phyloP scores from a whole-genome alignment of 345 rosid species.

The Hypericum androsaemum region DNA sequence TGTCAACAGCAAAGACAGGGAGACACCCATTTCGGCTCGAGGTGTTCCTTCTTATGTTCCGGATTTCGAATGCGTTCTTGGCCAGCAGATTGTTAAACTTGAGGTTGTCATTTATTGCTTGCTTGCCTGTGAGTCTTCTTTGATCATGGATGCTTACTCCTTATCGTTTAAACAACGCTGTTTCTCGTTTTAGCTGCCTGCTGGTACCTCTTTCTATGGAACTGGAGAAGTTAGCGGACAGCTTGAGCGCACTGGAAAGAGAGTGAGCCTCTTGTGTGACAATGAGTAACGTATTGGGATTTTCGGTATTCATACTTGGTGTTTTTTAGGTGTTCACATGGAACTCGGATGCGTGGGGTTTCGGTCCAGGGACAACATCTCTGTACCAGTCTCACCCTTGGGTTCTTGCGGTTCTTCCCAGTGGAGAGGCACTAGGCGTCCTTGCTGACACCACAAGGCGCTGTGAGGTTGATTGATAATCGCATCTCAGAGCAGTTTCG shows the following conservation, averaged over 20 bases:
- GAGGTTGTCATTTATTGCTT: conserved; percentile 29
- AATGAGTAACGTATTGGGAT: not conserved
- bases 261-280: conserved; percentile 37
- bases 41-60: conserved; percentile 49
- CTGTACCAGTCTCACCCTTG: conserved; percentile 96
- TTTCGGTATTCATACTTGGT: conserved; percentile 2
- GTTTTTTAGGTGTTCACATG: conserved; percentile 66
- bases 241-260: conserved; percentile 83
- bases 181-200: conserved; percentile 47
- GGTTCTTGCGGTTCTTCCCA: conserved; percentile 77
- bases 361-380: conserved; percentile 75
- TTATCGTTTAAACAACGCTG: not conserved
- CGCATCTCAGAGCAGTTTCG: not conserved
- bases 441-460: conserved; percentile 82
- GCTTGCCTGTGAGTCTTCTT: not conserved
- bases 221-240: conserved; percentile 95
- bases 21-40: conserved; percentile 29
- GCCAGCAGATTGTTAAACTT: conserved; percentile 57
- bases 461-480: conserved; percentile 57
- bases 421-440: conserved; percentile 76
- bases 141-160: not conserved
- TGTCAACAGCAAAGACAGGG: conserved; percentile 39
- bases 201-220: conserved; percentile 80
- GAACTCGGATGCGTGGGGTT: conserved; percentile 88
- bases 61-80: conserved; percentile 25